A percentile compares a stretch with the other conserved stretches of the same genome.
phyloP scores from a whole-genome alignment of 2,329 filamentous ascomycete genomes.

The Cercospora zeina region DNA sequence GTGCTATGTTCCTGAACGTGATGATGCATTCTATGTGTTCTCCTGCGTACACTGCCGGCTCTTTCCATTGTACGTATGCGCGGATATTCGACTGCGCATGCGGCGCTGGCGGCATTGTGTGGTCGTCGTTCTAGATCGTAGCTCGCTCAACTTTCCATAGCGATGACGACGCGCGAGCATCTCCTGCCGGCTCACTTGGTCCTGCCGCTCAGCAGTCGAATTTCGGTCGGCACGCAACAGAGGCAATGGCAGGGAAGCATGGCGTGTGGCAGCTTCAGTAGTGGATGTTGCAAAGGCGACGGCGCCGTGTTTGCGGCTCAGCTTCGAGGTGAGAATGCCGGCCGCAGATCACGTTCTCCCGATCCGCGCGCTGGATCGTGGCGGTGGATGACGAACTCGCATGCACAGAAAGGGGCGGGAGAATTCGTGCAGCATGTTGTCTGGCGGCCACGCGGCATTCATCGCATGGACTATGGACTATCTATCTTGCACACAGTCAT shows the following conservation, averaged over 20 bases:
- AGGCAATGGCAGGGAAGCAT: neutral
- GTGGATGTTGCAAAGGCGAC: neutral
- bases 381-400: neutral
- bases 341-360: constrained; percentile 4
- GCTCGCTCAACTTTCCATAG: constrained; percentile 22
- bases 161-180: constrained; percentile 18
- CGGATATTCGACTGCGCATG: constrained; percentile 68
- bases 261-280: neutral
- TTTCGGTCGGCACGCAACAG: neutral
- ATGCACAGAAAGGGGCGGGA: neutral
- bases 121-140: constrained; percentile 9
- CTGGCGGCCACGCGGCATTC: neutral
- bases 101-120: constrained; percentile 21
- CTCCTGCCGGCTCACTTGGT: constrained; percentile 8
- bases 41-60: constrained; percentile 91
- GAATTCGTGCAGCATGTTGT: neutral
- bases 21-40: constrained; percentile 95
- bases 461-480: neutral
- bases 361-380: neutral
- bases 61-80: constrained; percentile 93
- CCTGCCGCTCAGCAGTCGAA: neutral
- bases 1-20: constrained; percentile 84
- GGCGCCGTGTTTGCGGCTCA: constrained; percentile 7
- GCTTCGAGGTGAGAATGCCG: constrained; percentile 5
- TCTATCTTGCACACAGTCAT: constrained; percentile 4